Percentiles rank a stretch among this genome's conserved stretches.
Conservation (phyloP, 495 filamentous ascomycete species). For the Cladorrhinum samala region DNA sequence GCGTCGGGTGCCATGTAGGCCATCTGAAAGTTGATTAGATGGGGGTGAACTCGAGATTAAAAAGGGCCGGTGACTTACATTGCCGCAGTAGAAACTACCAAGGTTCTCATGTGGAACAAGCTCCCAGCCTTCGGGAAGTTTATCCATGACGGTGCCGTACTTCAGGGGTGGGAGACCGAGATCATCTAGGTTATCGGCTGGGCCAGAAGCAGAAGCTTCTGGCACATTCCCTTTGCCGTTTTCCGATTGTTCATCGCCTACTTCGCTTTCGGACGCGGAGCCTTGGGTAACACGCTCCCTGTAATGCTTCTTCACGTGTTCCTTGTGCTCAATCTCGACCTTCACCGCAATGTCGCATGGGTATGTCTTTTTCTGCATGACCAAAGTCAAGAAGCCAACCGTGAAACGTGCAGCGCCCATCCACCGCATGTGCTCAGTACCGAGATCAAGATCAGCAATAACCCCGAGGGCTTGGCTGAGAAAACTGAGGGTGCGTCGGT, state of each 20-base stretch:
- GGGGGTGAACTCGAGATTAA: slow-evolving; percentile 4
- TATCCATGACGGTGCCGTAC: slow-evolving; percentile 72
- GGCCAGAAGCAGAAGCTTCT: not conserved
- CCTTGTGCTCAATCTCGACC: slow-evolving; percentile 71
- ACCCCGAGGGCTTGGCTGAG: slow-evolving; percentile 87
- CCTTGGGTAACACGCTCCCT: slow-evolving; percentile 12
- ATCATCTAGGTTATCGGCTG: slow-evolving; percentile 4
- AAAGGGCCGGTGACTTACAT: slow-evolving; percentile 41
- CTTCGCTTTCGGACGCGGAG: slow-evolving; percentile 26
- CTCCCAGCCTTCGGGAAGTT: slow-evolving; percentile 70
- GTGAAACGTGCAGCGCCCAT: slow-evolving; percentile 83
- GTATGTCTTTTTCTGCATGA: slow-evolving; percentile 67
- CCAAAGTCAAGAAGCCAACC: slow-evolving; percentile 67
- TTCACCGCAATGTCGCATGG: slow-evolving; percentile 86
- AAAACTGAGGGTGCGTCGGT: slow-evolving; percentile 70
- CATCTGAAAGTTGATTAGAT: slow-evolving; percentile 48
- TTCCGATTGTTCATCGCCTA: slow-evolving; percentile 15
- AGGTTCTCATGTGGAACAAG: slow-evolving; percentile 64
- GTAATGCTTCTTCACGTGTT: slow-evolving; percentile 68
- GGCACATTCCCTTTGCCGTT: slow-evolving; percentile 13
- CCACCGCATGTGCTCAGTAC: slow-evolving; percentile 86
- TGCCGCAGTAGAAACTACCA: slow-evolving; percentile 91
- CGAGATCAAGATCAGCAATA: slow-evolving; percentile 82
- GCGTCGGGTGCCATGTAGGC: slow-evolving; percentile 79
- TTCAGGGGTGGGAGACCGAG: slow-evolving; percentile 61